Conservation (phyloP, 257 asterid species). For the Cinchona pubescens region DNA sequence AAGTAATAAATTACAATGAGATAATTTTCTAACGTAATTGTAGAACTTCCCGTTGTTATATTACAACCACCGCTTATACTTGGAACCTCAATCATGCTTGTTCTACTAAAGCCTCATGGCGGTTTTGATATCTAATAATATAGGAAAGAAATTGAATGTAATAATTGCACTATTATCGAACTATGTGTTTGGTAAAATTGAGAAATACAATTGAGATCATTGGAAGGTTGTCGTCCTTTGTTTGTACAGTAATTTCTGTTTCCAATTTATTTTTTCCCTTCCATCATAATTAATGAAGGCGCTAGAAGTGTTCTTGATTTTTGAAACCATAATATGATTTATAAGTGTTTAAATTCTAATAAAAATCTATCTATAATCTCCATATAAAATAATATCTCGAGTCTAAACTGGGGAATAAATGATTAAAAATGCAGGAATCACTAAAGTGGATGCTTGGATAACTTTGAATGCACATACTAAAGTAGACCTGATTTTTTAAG, state of each 20-base stretch:
- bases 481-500: too few species aligned
- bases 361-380: background rate
- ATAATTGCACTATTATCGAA: background rate
- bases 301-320: background rate
- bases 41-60: too few species aligned
- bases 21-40: too few species aligned
- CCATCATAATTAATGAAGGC: background rate
- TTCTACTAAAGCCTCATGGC: too few species aligned
- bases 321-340: background rate
- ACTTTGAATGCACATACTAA: too few species aligned
- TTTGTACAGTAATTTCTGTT: too few species aligned
- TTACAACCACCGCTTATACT: background rate
- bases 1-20: too few species aligned
- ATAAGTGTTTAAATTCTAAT: background rate
- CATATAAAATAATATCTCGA: background rate
- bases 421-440: conserved; percentile 14
- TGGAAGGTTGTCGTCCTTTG: background rate
- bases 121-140: background rate
- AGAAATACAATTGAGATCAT: background rate
- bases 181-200: background rate
- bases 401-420: conserved; percentile 2
- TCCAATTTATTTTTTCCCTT: background rate
- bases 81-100: background rate
- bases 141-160: background rate
- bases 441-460: conserved; percentile 25